These are phyloP conservation scores for Heimioporus sp. DNA, from an alignment of 768 basidiomycete genomes.

Conservation along the genomic window DNA sequence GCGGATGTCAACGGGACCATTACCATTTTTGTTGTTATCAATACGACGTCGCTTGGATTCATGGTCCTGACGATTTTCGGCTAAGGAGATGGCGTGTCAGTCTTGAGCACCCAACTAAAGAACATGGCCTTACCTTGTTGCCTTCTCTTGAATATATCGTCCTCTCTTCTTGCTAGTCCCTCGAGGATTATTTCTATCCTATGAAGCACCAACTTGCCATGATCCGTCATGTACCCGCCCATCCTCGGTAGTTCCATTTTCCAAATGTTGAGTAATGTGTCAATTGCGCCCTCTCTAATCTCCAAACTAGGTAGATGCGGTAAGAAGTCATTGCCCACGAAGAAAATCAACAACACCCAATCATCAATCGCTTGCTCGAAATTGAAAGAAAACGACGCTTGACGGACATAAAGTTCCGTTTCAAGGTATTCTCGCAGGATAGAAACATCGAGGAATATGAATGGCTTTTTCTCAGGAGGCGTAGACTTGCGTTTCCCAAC, in stretches of 20 bases:
- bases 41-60: constrained; percentile 85
- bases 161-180: constrained; percentile 90
- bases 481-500: constrained; percentile 38
- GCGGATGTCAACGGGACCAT: constrained; percentile 38
- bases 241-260: constrained; percentile 88
- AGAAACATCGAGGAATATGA: constrained; percentile 98
- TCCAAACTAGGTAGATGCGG: constrained; percentile 98
- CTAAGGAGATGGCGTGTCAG: constrained; percentile 41
- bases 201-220: constrained; percentile 82
- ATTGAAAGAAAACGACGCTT: constrained; percentile 79
- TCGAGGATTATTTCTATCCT: constrained; percentile 94
- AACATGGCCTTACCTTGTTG: constrained; percentile 63
- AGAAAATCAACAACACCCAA: constrained; percentile 99
- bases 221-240: constrained; percentile 96
- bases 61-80: constrained; percentile 91
- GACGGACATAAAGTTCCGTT: constrained; percentile 86
- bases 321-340: constrained; percentile 98
- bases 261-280: constrained; percentile 95
- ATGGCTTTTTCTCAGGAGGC: constrained; percentile 78
- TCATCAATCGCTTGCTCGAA: constrained; percentile 98
- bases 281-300: constrained; percentile 98
- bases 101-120: constrained; percentile 2
- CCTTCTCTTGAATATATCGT: constrained; percentile 90
- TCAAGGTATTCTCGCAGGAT: constrained; percentile 97
- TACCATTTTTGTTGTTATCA: constrained; percentile 43